These are phyloP conservation scores for Lactuca saligna DNA, from an alignment of 129 eudicot species.

Conservation along the genomic window DNA sequence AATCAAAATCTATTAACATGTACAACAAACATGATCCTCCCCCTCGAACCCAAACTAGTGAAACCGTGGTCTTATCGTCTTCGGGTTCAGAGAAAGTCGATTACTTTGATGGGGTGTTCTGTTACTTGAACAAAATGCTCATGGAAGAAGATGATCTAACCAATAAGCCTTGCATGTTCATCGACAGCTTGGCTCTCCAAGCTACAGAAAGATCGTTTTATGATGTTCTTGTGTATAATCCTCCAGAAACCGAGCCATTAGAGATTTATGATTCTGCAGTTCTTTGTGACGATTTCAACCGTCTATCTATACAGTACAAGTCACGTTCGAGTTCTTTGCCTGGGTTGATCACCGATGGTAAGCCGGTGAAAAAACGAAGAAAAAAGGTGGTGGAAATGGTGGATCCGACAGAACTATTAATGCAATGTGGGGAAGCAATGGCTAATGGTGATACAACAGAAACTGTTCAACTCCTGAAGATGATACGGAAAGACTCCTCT, in stretches of 20 bases:
- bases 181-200: constrained; percentile 38
- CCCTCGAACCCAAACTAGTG: background rate
- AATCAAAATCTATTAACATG: background rate
- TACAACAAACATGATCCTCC: background rate
- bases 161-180: constrained; percentile 43
- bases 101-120: constrained; percentile 42
- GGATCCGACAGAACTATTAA: constrained; percentile 29
- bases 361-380: constrained; percentile 11
- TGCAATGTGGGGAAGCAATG: constrained; percentile 39
- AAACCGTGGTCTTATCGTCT: background rate
- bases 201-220: constrained; percentile 27
- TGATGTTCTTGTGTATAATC: constrained; percentile 10
- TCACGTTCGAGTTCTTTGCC: background rate
- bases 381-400: constrained; percentile 24
- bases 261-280: constrained; percentile 23
- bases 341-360: background rate
- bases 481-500: constrained; percentile 39
- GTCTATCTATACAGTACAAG: background rate
- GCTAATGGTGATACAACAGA: constrained; percentile 13
- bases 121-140: constrained; percentile 49
- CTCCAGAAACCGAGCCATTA: constrained; percentile 12
- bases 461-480: constrained; percentile 20
- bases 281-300: constrained; percentile 28
- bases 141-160: constrained; percentile 61
- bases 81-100: constrained; percentile 19